Evolutionary conservation across 257 asterid genomes (phyloP), one percentile per base, ranked within the genome.

Genomic region (Nicotiana noctiflora): DNA sequence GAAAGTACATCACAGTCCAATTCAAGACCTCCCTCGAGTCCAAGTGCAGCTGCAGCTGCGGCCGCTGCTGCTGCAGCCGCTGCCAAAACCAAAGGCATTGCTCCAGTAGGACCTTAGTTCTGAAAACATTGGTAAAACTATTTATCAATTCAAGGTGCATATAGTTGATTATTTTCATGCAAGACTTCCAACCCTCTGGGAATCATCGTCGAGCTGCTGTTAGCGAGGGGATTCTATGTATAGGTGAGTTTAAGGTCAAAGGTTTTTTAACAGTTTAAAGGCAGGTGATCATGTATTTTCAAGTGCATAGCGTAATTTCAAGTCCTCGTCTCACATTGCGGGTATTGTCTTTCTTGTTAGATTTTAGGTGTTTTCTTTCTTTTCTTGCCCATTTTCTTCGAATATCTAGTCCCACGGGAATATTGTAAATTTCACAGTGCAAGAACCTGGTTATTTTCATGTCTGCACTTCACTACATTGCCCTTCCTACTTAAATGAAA

Each of bases 51-150:
- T 0, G 90, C 94, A 3, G 86, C 93, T 3, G 92, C 93, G 2
- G 91, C 89, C 0, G 89, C 91, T 0, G 84, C 84, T 1, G 88
- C 90, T 0, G 90, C 91, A 0, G 89, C 96, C 0, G 94, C 97
- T 12, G 90, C 93, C 80, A 89, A 93, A 83, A 67, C 93, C 17
- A 91, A 93, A 78, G 96, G 96, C 27, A 81, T 91, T 78, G 96
- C 97, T 4, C 92, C 97, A 12, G 92, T 89, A 46, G 92, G 94
- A 83, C 87, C 97, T 84, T 92, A 89, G 89, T 80, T 19, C 19
- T 27, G 6, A 12, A 55, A 49, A 18, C n/a, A 25, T 21, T 21
- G 80, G 85, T 21, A 72, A 40, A 72, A 72, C 23, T 52, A 49
- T 49, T 23, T 72, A 23, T 74, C 78, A 72, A 34, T 8, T 74